phyloP scores from a whole-genome alignment of 352 stramenopile species.

The Phytophthora aleatoria region DNA sequence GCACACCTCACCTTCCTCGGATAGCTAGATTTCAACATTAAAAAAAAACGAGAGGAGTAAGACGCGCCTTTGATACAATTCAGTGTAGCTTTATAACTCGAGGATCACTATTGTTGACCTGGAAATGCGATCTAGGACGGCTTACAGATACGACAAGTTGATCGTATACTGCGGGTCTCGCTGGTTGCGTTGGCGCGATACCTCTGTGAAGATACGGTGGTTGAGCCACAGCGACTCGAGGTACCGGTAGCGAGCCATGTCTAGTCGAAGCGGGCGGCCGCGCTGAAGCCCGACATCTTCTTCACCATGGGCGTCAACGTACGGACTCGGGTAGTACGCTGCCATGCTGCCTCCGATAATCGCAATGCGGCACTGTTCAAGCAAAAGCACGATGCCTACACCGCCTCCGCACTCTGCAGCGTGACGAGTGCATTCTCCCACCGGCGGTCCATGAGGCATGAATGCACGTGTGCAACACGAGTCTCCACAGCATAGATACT shows the following conservation, averaged over 20 bases:
- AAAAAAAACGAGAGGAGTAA: conserved; percentile 1
- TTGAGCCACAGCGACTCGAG: conserved; percentile 86
- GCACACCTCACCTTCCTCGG: conserved; percentile 71
- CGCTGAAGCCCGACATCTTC: conserved; percentile 85
- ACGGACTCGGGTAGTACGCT: conserved; percentile 84
- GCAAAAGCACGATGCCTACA: conserved; percentile 80
- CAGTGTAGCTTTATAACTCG: conserved; percentile 5
- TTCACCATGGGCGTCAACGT: conserved; percentile 86
- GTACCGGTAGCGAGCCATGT: conserved; percentile 71
- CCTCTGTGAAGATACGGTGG: conserved; percentile 84
- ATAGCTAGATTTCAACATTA: conserved; percentile 1
- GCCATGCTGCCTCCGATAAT: conserved; percentile 87
- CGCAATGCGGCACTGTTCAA: conserved; percentile 86
- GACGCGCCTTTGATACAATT: not conserved
- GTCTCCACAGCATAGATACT: conserved; percentile 85
- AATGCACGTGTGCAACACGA: conserved; percentile 84
- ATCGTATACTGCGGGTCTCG: conserved; percentile 88
- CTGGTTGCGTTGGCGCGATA: conserved; percentile 87
- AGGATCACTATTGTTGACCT: not conserved
- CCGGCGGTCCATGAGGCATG: conserved; percentile 69
- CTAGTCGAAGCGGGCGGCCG: conserved; percentile 77
- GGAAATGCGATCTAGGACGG: conserved; percentile 6
- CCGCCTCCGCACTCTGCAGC: conserved; percentile 85
- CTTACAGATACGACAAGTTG: conserved; percentile 86
- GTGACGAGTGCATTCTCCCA: conserved; percentile 87